Percentiles rank a stretch among this genome's conserved stretches.
Conservation (phyloP, 1,139 yeast genomes). For the Entelexis sorbosivorans region DNA sequence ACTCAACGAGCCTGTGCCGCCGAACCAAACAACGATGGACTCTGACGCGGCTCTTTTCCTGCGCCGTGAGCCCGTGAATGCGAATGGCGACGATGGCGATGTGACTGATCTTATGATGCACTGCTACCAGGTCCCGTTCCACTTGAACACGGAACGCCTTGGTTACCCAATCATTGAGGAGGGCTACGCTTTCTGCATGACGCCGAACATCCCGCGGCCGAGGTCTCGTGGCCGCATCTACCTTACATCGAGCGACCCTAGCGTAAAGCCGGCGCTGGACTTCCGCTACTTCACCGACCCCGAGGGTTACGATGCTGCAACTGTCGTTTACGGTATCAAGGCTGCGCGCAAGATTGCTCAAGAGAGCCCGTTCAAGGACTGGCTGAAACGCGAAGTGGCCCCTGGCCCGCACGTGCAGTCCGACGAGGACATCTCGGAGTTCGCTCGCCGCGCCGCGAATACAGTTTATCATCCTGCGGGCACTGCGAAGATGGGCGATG, state of each 20-base stretch:
- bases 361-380: conserved; percentile 15
- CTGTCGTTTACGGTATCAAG: conserved; percentile 15
- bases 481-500: conserved; percentile 19
- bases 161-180: conserved; percentile 16
- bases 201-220: conserved; percentile 19
- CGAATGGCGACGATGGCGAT: conserved; percentile 12
- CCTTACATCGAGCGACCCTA: conserved; percentile 12
- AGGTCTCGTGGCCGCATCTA: conserved; percentile 16
- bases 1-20: conserved; percentile 15
- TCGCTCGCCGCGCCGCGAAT: conserved; percentile 16
- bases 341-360: conserved; percentile 16
- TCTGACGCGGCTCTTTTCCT: conserved; percentile 17
- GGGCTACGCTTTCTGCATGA: conserved; percentile 18
- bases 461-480: conserved; percentile 19
- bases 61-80: conserved; percentile 14
- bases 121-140: conserved; percentile 20
- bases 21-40: conserved; percentile 18
- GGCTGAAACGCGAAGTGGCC: conserved; percentile 17
- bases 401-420: conserved; percentile 17
- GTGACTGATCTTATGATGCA: conserved; percentile 19
- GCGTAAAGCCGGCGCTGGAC: conserved; percentile 17
- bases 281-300: conserved; percentile 20
- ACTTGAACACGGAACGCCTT: conserved; percentile 14
- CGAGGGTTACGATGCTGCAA: conserved; percentile 18
- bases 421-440: conserved; percentile 17